A percentile compares a stretch with the other conserved stretches of the same genome.
Evolutionary conservation across 2,329 filamentous ascomycete species (phyloP).

Genomic region (Ceratocystis destructans): DNA sequence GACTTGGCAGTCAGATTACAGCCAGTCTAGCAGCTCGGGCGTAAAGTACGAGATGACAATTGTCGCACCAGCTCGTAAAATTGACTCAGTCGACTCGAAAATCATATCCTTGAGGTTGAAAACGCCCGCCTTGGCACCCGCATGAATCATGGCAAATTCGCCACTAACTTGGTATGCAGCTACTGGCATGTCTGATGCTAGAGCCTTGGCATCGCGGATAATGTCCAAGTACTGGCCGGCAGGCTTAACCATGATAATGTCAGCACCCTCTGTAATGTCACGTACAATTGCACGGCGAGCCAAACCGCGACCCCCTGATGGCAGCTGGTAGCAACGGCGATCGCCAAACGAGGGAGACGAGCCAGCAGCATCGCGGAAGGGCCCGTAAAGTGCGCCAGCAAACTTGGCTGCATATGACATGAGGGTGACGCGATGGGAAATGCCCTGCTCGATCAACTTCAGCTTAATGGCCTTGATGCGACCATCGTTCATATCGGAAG

Average conservation of each 20-base stretch:
- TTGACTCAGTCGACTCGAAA: conserved; percentile 86
- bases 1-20: conserved; percentile 31
- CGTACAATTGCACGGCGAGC: conserved; percentile 79
- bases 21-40: conserved; percentile 60
- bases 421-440: conserved; percentile 77
- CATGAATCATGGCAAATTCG: conserved; percentile 96
- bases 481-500: conserved; percentile 98
- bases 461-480: conserved; percentile 95
- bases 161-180: conserved; percentile 96
- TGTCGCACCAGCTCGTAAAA: conserved; percentile 79
- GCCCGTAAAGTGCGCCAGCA: conserved; percentile 88
- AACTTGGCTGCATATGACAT: conserved; percentile 99
- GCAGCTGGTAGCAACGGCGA: conserved; percentile 91
- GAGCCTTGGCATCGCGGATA: conserved; percentile 90
- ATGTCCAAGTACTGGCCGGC: conserved; percentile 93
- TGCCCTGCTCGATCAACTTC: conserved; percentile 87
- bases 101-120: conserved; percentile 93
- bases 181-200: conserved; percentile 80
- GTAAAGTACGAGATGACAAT: conserved; percentile 94
- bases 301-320: conserved; percentile 79
- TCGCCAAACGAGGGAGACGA: conserved; percentile 87
- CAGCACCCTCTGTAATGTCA: conserved; percentile 85
- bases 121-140: conserved; percentile 85
- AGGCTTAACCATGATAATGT: conserved; percentile 99
- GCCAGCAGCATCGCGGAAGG: conserved; percentile 91